Conservation (phyloP, 2,329 filamentous ascomycete genomes). For the Fonsecaea nubica region DNA sequence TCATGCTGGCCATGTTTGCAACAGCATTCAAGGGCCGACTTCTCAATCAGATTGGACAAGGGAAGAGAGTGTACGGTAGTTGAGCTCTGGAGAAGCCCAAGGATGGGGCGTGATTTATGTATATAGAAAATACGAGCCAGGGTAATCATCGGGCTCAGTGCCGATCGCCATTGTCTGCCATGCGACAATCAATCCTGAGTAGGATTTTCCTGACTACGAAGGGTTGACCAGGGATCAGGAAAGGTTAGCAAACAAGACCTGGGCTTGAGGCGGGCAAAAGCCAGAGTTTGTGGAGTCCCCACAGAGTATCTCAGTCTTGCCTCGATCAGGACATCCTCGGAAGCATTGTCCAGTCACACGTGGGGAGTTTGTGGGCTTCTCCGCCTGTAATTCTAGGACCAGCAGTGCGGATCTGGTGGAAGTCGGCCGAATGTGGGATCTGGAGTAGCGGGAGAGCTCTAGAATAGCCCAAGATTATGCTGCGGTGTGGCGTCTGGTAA, state of each 20-base stretch:
- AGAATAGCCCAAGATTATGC: neutral
- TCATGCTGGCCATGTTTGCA: neutral
- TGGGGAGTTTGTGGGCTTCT: neutral
- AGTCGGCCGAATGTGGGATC: neutral
- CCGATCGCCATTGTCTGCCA: neutral
- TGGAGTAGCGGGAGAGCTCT: neutral
- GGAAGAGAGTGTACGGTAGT: neutral
- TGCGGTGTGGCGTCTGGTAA: no score
- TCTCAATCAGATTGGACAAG: neutral
- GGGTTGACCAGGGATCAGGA: neutral
- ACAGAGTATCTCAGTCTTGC: neutral
- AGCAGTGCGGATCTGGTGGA: neutral
- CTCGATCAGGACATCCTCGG: constrained; percentile 2
- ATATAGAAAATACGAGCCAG: neutral
- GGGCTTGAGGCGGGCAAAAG: neutral
- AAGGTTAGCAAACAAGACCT: neutral
- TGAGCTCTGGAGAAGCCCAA: neutral
- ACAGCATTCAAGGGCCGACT: neutral
- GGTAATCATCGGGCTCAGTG: neutral
- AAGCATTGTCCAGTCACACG: neutral
- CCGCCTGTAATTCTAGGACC: neutral
- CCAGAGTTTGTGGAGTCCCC: constrained; percentile 1
- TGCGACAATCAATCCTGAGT: neutral
- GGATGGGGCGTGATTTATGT: neutral
- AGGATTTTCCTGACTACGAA: constrained; percentile 1